Conservation (phyloP, 768 basidiomycete species). For the Lactarius deliciosus region DNA sequence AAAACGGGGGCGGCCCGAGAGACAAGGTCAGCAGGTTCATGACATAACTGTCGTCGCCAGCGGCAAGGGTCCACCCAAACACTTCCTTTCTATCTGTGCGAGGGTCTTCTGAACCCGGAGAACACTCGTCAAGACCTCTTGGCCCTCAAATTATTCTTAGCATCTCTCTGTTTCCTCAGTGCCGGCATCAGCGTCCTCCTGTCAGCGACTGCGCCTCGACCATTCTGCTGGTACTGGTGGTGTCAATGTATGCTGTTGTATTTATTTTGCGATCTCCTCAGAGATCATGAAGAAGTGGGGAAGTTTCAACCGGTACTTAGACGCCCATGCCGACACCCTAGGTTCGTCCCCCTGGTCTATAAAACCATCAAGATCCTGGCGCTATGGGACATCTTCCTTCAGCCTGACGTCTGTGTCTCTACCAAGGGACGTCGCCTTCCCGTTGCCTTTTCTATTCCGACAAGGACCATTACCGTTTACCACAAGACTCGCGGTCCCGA, state of each 20-base stretch:
- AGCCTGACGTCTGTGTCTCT: conserved; percentile 1
- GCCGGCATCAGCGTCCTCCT: neutral
- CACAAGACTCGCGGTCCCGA: neutral
- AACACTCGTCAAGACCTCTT: neutral
- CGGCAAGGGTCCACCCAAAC: neutral
- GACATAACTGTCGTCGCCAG: too few relatives aligned
- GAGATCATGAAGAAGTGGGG: conserved; percentile 6
- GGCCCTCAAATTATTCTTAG: neutral
- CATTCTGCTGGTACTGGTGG: neutral
- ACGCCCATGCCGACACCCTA: neutral
- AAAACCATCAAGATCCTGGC: conserved; percentile 15
- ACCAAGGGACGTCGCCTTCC: neutral
- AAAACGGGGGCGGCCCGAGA: too few relatives aligned
- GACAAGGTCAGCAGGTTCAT: too few relatives aligned
- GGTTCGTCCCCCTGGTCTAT: neutral
- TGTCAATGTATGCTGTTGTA: conserved; percentile 1
- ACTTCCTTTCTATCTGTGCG: conserved; percentile 1
- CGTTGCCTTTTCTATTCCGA: neutral
- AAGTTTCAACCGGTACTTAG: neutral
- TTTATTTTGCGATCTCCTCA: conserved; percentile 3
- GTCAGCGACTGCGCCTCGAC: neutral
- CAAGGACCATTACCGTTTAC: neutral
- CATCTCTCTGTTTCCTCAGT: neutral
- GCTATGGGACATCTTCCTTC: neutral
- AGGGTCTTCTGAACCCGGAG: neutral